A percentile compares a stretch with the other conserved stretches of the same genome.
These are phyloP conservation scores for Phytophthora fragariaefolia DNA, from an alignment of 352 stramenopile genomes.

Conservation along the genomic window DNA sequence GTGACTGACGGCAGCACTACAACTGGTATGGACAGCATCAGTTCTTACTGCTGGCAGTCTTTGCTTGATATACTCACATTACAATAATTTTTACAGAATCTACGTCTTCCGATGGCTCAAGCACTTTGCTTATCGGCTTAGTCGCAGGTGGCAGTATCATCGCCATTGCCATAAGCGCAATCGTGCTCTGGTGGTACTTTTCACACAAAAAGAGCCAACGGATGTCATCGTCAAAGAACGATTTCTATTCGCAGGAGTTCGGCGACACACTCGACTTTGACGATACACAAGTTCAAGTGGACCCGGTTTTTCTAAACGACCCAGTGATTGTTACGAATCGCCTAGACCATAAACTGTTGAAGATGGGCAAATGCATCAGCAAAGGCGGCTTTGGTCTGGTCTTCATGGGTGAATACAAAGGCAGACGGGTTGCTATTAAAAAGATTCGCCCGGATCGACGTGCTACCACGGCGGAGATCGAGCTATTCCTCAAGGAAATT, in stretches of 20 bases:
- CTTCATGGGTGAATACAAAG: constrained; percentile 52
- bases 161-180: constrained; percentile 18
- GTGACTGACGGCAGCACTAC: constrained; percentile 21
- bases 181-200: constrained; percentile 24
- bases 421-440: constrained; percentile 55
- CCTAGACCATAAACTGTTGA: constrained; percentile 49
- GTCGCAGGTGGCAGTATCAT: constrained; percentile 32
- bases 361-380: constrained; percentile 50
- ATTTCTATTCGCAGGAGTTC: constrained; percentile 37
- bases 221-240: constrained; percentile 40
- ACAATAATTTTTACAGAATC: constrained; percentile 3
- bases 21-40: too few species aligned
- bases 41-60: not conserved
- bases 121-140: constrained; percentile 33
- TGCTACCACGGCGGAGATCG: constrained; percentile 36
- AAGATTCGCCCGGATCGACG: constrained; percentile 44
- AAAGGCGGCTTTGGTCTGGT: constrained; percentile 59
- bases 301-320: constrained; percentile 45
- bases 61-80: not conserved
- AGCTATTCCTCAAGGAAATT: constrained; percentile 55
- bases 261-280: constrained; percentile 43
- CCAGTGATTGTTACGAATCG: constrained; percentile 55
- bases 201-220: constrained; percentile 21
- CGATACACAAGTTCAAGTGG: constrained; percentile 41
- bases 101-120: constrained; percentile 19